Conservation (phyloP, 257 asterid species). For the Gynochthodes officinalis region DNA sequence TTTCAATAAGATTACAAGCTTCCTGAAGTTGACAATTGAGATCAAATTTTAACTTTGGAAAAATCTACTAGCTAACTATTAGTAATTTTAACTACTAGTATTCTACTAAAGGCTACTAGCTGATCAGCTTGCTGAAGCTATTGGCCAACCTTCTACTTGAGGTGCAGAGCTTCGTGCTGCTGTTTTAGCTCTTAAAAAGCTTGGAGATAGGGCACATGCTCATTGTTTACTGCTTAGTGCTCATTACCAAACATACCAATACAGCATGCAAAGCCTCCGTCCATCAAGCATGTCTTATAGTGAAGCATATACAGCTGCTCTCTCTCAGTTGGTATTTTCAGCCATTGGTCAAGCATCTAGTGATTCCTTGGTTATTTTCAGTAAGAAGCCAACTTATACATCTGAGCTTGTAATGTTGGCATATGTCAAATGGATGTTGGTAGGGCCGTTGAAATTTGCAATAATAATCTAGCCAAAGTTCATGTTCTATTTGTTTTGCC, state of each 20-base stretch:
- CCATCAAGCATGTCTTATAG: slow-evolving; percentile 97
- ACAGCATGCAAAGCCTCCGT: slow-evolving; percentile 90
- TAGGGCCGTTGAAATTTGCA: too few relatives aligned
- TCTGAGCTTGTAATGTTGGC: slow-evolving; percentile 99
- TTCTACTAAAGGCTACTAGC: slow-evolving; percentile 28
- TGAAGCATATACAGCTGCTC: slow-evolving; percentile 96
- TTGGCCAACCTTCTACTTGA: slow-evolving; percentile 94
- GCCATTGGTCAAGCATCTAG: slow-evolving; percentile 95
- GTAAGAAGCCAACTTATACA: slow-evolving; percentile 83
- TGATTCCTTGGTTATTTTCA: slow-evolving; percentile 79
- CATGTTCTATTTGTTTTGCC: too few relatives aligned
- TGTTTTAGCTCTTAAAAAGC: slow-evolving; percentile 85
- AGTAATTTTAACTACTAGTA: neutral
- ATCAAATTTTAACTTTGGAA: slow-evolving; percentile 1
- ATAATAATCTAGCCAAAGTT: too few relatives aligned
- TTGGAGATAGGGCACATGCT: slow-evolving; percentile 98
- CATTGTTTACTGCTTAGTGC: slow-evolving; percentile 88
- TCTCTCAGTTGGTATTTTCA: slow-evolving; percentile 93
- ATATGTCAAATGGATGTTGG: too few relatives aligned
- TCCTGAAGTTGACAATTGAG: neutral
- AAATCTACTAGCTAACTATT: neutral
- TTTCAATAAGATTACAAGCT: neutral
- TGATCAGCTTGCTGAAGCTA: slow-evolving; percentile 96
- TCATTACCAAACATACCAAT: slow-evolving; percentile 87
- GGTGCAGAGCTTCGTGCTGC: slow-evolving; percentile 96